Conservation (phyloP, 345 rosid genomes). For the Populus simonii region DNA sequence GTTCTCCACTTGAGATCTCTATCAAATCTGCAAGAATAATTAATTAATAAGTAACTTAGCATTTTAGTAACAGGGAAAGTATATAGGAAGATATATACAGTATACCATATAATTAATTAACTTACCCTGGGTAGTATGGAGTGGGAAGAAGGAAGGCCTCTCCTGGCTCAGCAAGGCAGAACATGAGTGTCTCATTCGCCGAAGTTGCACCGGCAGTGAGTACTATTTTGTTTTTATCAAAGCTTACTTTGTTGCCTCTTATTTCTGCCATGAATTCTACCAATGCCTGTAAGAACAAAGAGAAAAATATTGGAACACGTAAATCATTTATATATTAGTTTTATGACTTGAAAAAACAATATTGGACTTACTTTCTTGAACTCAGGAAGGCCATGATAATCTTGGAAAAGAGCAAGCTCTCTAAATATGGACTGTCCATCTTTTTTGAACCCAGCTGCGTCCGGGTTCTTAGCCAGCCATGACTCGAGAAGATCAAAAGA, state of each 20-base stretch:
- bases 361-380: slow-evolving; percentile 21
- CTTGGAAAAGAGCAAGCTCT: slow-evolving; percentile 35
- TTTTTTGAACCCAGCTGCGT: slow-evolving; percentile 10
- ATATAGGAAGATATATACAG: not conserved
- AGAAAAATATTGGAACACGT: not conserved
- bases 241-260: slow-evolving; percentile 26
- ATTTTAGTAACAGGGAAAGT: no score
- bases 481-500: slow-evolving; percentile 22
- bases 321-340: no score
- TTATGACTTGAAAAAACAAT: not conserved
- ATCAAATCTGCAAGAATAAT: slow-evolving; percentile 23
- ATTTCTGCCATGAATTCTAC: slow-evolving; percentile 23
- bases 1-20: slow-evolving; percentile 38
- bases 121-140: slow-evolving; percentile 38
- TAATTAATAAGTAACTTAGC: no score
- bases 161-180: slow-evolving; percentile 31
- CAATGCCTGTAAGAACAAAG: slow-evolving; percentile 12
- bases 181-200: slow-evolving; percentile 32
- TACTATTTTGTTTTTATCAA: slow-evolving; percentile 29
- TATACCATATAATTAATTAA: no score
- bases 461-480: slow-evolving; percentile 20
- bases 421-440: slow-evolving; percentile 20
- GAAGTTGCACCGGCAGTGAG: slow-evolving; percentile 38
- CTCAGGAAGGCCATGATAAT: slow-evolving; percentile 31
- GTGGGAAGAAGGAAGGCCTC: slow-evolving; percentile 36